Evolutionary conservation across 2,329 filamentous ascomycete genomes (phyloP), one percentile per base, ranked within the genome.

Genomic region (Amauroascus verrucosus): DNA sequence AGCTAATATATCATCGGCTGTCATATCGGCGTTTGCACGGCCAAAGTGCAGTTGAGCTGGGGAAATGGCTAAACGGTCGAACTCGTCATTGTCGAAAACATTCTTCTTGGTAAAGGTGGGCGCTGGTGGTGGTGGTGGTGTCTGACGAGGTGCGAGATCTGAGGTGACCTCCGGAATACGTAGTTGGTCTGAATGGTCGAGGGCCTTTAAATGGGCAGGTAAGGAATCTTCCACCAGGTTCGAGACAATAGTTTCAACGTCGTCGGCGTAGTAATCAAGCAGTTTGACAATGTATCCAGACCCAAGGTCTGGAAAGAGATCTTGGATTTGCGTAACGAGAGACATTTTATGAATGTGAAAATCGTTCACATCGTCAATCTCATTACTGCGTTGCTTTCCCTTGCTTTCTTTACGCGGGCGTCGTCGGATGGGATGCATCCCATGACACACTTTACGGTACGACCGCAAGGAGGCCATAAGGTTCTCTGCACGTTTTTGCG

Each of bases 251-350:
- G 84, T 78, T 68, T 96, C 89, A 0, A 84, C 78, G 62, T 90
- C 76, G 59, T 93, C 83, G 43, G 74, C 71, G 65, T 93, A 96
- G 64, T 87, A 82, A 61, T 91, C 85, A 22, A 96, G 75, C 8
- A 95, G 76, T 61, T 80, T 85, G 16, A 86, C 77, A 14, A 97
- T 75, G 64, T 95, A 97, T 0, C 79, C 86, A 3, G 86, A 84
- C 4, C 90, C 89, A 8, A 97, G 74, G 57, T 95, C 82, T 0
- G 91, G 88, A 63, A 97, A 96, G 0, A 97, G 75, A 64, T 98
- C 91, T 64, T 95, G 89, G n/a, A 98, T 78, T 66, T 94, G 88
- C 0, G 85, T 85, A 49, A 97, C 82, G 47, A 91, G 80, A 61
- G 85, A 90, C 80, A 94, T 85, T 40, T 77, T 83, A 67, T 95